Percentiles rank a stretch among this genome's conserved stretches.
These are phyloP conservation scores for Rhizopus stolonifer DNA, from an alignment of 371 early-diverging fungal genomes.

Conservation along the genomic window DNA sequence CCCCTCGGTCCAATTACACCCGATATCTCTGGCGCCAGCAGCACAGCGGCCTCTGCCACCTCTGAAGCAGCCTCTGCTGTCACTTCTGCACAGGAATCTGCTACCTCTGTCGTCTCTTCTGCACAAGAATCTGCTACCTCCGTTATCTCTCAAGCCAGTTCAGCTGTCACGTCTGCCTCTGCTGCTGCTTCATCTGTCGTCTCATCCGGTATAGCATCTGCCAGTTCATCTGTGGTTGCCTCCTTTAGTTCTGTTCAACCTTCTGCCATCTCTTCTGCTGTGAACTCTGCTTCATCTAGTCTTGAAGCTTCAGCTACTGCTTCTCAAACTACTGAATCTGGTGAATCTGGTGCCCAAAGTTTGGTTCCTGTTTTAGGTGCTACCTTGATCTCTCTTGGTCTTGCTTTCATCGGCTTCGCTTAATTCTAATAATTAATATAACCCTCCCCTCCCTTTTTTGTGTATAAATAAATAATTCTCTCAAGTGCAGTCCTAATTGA, in stretches of 20 bases:
- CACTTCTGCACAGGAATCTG: not conserved
- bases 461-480: too few species aligned
- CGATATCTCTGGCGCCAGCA: too few species aligned
- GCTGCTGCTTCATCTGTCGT: too few species aligned
- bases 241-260: not conserved
- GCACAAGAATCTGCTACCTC: not conserved
- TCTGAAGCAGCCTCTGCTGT: not conserved
- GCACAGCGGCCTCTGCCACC: not conserved
- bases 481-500: too few species aligned
- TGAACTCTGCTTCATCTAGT: not conserved
- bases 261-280: not conserved
- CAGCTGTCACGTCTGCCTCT: too few species aligned
- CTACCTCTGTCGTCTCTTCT: not conserved
- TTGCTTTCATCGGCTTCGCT: not conserved
- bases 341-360: not conserved
- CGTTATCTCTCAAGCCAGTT: not conserved
- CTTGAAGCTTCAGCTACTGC: not conserved
- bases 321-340: not conserved
- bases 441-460: too few species aligned
- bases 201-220: too few species aligned
- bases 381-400: not conserved
- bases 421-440: not conserved
- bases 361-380: not conserved
- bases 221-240: conserved; percentile 1
- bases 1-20: too few species aligned